Evolutionary conservation across 2,329 filamentous ascomycete genomes (phyloP).

Genomic region (Ophiocordyceps unilateralis): DNA sequence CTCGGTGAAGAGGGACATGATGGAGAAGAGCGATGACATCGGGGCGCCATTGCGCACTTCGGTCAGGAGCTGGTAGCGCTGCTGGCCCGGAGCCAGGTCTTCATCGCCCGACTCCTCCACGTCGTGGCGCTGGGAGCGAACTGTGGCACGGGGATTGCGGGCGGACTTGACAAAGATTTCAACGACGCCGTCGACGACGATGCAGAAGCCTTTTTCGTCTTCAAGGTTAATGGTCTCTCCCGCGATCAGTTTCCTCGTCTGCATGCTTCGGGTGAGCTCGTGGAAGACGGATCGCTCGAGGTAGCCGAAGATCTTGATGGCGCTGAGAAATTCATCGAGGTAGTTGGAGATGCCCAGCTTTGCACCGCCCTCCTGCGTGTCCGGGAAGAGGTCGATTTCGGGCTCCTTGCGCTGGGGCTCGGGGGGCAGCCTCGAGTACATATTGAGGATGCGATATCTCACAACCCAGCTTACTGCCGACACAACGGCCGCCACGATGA

Average conservation of each 20-base stretch:
- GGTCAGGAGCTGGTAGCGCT: slow-evolving; percentile 86
- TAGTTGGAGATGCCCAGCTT: slow-evolving; percentile 94
- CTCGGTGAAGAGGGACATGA: slow-evolving; percentile 91
- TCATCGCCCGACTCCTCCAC: slow-evolving; percentile 43
- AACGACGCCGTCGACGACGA: slow-evolving; percentile 89
- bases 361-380: slow-evolving; percentile 72
- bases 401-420: slow-evolving; percentile 94
- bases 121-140: slow-evolving; percentile 7
- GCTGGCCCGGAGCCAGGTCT: slow-evolving; percentile 47
- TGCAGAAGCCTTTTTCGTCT: slow-evolving; percentile 94
- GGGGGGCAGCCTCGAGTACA: slow-evolving; percentile 85
- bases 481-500: slow-evolving; percentile 60
- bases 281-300: slow-evolving; percentile 93
- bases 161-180: slow-evolving; percentile 97
- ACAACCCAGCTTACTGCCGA: slow-evolving; percentile 90
- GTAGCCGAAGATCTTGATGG: slow-evolving; percentile 98
- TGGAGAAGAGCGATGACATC: slow-evolving; percentile 96
- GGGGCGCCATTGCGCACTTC: slow-evolving; percentile 96
- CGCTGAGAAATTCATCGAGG: slow-evolving; percentile 90
- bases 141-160: slow-evolving; percentile 25
- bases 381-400: slow-evolving; percentile 86
- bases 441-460: slow-evolving; percentile 87
- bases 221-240: slow-evolving; percentile 90
- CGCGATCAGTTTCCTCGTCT: slow-evolving; percentile 88
- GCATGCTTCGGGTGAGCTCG: slow-evolving; percentile 93